These are phyloP conservation scores for Mycena rebaudengoi DNA, from an alignment of 768 basidiomycete species.

Conservation along the genomic window DNA sequence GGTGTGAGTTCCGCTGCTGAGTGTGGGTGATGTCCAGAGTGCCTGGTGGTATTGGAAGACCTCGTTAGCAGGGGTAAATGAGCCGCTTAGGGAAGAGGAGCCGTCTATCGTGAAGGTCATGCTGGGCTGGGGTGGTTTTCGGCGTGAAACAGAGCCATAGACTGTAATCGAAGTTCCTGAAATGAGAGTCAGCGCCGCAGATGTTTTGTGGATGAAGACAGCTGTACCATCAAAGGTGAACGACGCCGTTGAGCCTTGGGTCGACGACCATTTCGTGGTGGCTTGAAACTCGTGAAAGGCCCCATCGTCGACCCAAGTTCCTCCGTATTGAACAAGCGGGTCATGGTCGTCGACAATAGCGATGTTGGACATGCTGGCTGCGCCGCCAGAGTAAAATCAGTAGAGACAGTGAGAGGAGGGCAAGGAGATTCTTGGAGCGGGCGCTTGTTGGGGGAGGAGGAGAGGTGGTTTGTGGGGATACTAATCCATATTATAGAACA, in stretches of 20 bases:
- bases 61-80: background rate
- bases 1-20: conserved; percentile 2
- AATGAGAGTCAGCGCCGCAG: background rate
- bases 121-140: background rate
- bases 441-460: too few species aligned
- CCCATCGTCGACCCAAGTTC: background rate
- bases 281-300: background rate
- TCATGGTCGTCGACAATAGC: conserved; percentile 6
- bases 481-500: too few species aligned
- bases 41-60: background rate
- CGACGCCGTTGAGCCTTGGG: background rate
- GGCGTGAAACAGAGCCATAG: background rate
- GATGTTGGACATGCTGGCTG: too few species aligned
- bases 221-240: conserved; percentile 8
- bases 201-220: background rate
- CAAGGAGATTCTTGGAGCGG: too few species aligned
- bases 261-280: background rate
- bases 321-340: background rate
- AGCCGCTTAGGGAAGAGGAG: background rate
- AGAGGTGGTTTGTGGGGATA: too few species aligned
- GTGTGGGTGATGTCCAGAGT: background rate
- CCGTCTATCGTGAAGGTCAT: background rate
- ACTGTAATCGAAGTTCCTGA: conserved; percentile 6
- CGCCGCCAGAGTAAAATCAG: too few species aligned
- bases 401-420: too few species aligned